Base-by-base conservation (phyloP, 1,284 basidiomycete genomes). In the Tetrapyrgos nigripes region DNA sequence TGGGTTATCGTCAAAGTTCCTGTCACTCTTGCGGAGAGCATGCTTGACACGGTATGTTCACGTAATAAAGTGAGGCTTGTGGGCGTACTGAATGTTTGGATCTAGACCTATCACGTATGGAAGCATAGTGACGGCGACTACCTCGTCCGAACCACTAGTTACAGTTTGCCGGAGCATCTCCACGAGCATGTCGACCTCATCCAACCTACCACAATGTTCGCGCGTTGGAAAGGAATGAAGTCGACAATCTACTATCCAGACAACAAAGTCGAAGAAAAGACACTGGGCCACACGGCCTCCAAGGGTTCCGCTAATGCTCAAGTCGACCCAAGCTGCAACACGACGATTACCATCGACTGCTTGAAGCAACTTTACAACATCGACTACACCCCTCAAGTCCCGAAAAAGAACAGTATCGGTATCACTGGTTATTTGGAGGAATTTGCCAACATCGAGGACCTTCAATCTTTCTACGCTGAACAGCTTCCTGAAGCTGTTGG, bases 141-240 rank as follows among this genome's bases (percentile, higher is more conserved):
- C 49, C 65, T 80, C 56, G 71, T 81, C 44, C 78, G 80, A 62
- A 76, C 80, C 40, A 73, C 72, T 45, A 70, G 70, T 26, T 83
- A 82, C 67, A 76, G 75, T 47, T 73, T 83, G 2, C 81, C 81
- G 0, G 62, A 58, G 19, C 63, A 66, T 17, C 66, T 83, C 26
- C 76, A 79, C 57, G 74, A 75, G 4, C 89, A 92, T 65, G 69
- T 92, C 47, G 89, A 92, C 48, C 72, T 92, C 31, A 78, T 93
- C 45, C 87, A 90, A 61, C 91, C 91, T 0, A 93, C 91, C 1
- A 91, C 89, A 0, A 81, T 87, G 70, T 93, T 92, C 67, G 79
- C 80, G 40, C 81, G 81, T 40, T 76, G 82, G 64, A 81, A 75
- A 59, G 71, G 72, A 11, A 75, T 80, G 62, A 81, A 70, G 61